A percentile compares a stretch with the other conserved stretches of the same genome.
phyloP scores from a whole-genome alignment of 2,329 filamentous ascomycete genomes.

The Incumbomyces lentus region DNA sequence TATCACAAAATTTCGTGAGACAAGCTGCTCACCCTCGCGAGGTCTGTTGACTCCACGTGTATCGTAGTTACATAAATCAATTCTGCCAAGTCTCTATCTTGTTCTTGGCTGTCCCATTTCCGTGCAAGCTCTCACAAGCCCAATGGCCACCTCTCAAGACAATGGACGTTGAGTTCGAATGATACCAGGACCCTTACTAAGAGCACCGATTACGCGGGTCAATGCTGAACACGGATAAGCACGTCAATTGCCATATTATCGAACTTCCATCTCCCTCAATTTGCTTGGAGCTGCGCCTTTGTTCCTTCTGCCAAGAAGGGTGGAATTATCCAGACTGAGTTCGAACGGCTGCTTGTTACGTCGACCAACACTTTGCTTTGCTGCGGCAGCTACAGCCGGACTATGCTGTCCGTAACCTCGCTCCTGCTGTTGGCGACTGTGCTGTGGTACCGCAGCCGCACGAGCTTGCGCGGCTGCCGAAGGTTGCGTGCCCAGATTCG shows the following conservation, averaged over 20 bases:
- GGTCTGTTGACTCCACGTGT: too few relatives aligned
- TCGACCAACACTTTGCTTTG: conserved; percentile 65
- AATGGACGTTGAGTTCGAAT: too few relatives aligned
- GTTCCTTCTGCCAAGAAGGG: conserved; percentile 62
- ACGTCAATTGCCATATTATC: conserved; percentile 4
- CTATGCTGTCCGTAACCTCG: conserved; percentile 83
- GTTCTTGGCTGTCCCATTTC: too few relatives aligned
- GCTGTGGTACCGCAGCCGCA: conserved; percentile 31
- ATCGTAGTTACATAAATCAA: too few relatives aligned
- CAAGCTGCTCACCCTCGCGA: too few relatives aligned
- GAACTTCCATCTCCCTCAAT: conserved; percentile 20
- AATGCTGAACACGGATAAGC: too few relatives aligned
- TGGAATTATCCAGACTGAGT: conserved; percentile 82
- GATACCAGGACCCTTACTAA: too few relatives aligned
- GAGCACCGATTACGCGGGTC: too few relatives aligned
- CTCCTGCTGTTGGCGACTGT: conserved; percentile 41
- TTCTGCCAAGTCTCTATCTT: too few relatives aligned
- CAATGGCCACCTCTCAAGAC: too few relatives aligned
- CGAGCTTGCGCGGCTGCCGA: conserved; percentile 54
- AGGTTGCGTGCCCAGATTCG: conserved; percentile 54
- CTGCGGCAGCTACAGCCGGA: conserved; percentile 70
- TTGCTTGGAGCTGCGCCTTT: conserved; percentile 16
- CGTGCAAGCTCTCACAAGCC: too few relatives aligned
- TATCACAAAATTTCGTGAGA: too few relatives aligned
- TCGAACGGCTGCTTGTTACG: conserved; percentile 78